Base-by-base conservation (phyloP, 192 early-diverging fungal species). In the Umbelopsis vinacea region DNA sequence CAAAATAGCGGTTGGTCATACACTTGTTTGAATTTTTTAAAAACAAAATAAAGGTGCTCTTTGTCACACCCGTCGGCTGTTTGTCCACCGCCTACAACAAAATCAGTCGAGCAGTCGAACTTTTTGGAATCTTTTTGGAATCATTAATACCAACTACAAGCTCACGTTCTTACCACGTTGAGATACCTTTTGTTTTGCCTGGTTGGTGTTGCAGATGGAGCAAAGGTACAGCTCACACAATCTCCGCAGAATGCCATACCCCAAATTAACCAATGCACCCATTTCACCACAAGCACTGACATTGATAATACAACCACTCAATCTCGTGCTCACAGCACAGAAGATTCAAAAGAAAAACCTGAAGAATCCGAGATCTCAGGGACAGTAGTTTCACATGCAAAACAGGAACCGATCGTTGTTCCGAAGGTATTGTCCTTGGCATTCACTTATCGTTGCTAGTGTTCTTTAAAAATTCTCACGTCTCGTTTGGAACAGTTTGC, bases 331-430 rank as follows among this genome's bases (percentile, higher is more conserved):
- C 17, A 14, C 14, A 63, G 35, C 14, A 14, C 33, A 63, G 29
- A 3, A 6, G 3, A 8, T 29, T 14, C 6, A 0, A 12, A 63
- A 17, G 57, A 63, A 63, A 63, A 63, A 63, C 33, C 33, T 26
- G 57, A 63, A 37, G 9, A 63, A 19, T 7, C 17, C 33, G 35
- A 63, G 17, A 35, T 29, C 57, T 63, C 57, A 63, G 57, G 57
- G 33, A 63, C 57, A 0, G 15, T 35, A n/a, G 33, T 19, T 63
- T 37, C 57, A 37, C 57, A 63, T 29, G 33, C 26, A 37, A 63
- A 63, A 35, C 57, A 29, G 29, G 57, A 19, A 29, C 57, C 33
- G 0, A 63, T 63, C 26, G 29, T 35, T 29, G 33, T 63, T 29
- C 26, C 57, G 11, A 63, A 63, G 57, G 57, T 63, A 63, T 17